Evolutionary conservation across 176 grass and related monocot species (phyloP), one percentile per base, ranked within the genome.

Genomic region (Cocos nucifera): DNA sequence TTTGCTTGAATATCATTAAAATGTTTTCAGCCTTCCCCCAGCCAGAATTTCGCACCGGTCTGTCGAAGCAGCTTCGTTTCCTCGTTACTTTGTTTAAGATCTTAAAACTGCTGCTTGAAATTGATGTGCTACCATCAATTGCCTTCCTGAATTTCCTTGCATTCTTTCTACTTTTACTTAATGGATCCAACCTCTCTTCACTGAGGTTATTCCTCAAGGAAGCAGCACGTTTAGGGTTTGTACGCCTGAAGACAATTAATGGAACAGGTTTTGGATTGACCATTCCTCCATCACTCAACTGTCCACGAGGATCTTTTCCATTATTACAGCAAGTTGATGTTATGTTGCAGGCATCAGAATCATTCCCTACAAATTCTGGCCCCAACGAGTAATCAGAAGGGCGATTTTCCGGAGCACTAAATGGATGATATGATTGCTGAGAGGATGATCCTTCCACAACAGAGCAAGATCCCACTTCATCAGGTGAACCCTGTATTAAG

Each of bases 181-280:
- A 63, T 59, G 72, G 69, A 78, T 85, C 71, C 55, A 71, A 73
- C 62, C 81, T 93, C 53, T 66, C 79, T 78, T 70, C 54, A 44
- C 21, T 19, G 18, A 73, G 67, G 19, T 64, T 28, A 65, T 54
- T 82, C 70, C 79, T 72, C 18, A 67, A 77, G 25, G 94, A 83
- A 58, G 85, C 94, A 17, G 79, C 85, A 65, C 79, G 83, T 78
- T 73, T 89, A 58, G 94, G 94, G 76, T 99, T 93, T 62, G 78
- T 99, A 25, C 88, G 78, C 9, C 74, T 81, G 67, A 83, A 99
- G 63, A 81, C 77, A 72, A 73, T 30, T 50, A 80, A 54, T 17
- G 61, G 54, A 58, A 49, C 59, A n/a, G 49, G 49, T 54, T 78
- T 85, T 70, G 75, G 74, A 56, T 63, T 70, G 29, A 32, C 44